A percentile compares a stretch with the other conserved stretches of the same genome.
Evolutionary conservation across 2,329 filamentous ascomycete species (phyloP).

Genomic region (Lachnellula hyalina): DNA sequence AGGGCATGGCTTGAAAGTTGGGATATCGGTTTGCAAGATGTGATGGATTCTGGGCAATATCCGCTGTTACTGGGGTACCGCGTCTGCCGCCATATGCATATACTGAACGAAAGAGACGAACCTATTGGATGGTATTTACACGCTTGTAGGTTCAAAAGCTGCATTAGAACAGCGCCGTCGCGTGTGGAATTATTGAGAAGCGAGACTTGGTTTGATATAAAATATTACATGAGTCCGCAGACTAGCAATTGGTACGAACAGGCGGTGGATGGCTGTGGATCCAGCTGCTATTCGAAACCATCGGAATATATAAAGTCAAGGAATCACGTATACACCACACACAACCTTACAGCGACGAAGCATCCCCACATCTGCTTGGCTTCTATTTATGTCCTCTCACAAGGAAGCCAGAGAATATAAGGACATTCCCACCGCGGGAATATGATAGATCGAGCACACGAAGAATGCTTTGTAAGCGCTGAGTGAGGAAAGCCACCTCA

Average conservation of each 20-base stretch:
- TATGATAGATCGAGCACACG: not conserved
- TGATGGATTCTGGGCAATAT: not conserved
- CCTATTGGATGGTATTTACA: no score
- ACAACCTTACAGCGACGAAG: not conserved
- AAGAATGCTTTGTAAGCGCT: not conserved
- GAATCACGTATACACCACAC: not conserved
- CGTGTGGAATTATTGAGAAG: no score
- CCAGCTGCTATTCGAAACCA: not conserved
- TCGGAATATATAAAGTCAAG: not conserved
- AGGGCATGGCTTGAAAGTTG: not conserved
- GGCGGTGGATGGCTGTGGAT: not conserved
- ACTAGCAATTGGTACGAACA: no score
- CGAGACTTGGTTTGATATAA: no score
- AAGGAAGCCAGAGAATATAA: not conserved
- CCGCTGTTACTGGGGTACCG: no score
- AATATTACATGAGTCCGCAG: no score
- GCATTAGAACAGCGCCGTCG: no score
- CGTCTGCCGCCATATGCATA: no score
- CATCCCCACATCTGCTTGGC: not conserved
- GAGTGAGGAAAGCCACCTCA: not conserved
- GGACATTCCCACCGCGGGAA: not conserved
- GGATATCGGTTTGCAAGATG: not conserved
- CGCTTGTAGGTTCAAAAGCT: no score
- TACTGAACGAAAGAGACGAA: no score
- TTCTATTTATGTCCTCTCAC: not conserved